A percentile compares a stretch with the other conserved stretches of the same genome.
Conservation (phyloP, 257 asterid genomes). For the Linaria vulgaris region DNA sequence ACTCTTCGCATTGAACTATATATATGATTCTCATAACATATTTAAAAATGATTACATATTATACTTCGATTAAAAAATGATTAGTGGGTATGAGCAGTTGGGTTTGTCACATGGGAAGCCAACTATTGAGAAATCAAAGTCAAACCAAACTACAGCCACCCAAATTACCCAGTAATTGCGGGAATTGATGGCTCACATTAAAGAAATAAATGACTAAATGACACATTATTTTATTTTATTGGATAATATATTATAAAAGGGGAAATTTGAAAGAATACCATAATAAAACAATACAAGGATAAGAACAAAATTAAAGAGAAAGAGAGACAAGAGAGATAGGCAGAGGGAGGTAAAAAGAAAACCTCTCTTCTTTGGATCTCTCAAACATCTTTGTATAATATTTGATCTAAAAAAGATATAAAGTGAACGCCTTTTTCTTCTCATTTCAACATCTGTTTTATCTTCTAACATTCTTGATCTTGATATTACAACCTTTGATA, state of each 20-base stretch:
- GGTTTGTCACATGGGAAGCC: slow-evolving; percentile 17
- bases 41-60: no score
- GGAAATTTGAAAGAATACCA: neutral
- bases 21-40: no score
- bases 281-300: neutral
- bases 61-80: neutral
- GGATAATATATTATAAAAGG: neutral
- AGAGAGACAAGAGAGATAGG: slow-evolving; percentile 18
- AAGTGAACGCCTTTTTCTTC: slow-evolving; percentile 28
- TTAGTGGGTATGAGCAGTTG: slow-evolving; percentile 11
- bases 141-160: slow-evolving; percentile 24
- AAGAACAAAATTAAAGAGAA: slow-evolving; percentile 10
- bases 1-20: no score
- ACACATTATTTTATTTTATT: neutral
- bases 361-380: slow-evolving; percentile 55
- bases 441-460: slow-evolving; percentile 19
- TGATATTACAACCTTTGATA: slow-evolving; percentile 9
- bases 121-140: neutral
- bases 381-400: slow-evolving; percentile 18
- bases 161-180: slow-evolving; percentile 34
- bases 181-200: slow-evolving; percentile 14
- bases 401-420: neutral
- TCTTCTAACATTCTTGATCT: slow-evolving; percentile 24
- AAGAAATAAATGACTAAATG: neutral
- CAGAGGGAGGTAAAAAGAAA: slow-evolving; percentile 33